Conservation (phyloP, 1,139 yeast species). For the Protomyces inundatus region DNA sequence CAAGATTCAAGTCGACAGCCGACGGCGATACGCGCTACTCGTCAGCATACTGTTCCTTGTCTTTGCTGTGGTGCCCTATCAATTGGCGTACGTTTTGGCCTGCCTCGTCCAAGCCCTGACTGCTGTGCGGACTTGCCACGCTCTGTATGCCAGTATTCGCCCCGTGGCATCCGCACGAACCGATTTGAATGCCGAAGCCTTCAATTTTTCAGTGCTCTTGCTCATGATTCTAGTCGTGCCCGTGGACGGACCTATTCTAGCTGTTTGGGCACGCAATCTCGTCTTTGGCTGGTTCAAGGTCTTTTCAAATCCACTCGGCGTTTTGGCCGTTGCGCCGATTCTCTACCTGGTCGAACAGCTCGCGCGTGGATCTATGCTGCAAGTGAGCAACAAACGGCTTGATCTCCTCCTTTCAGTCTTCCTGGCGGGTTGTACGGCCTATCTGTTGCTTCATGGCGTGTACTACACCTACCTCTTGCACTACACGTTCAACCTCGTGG, state of each 20-base stretch:
- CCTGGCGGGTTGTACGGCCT: constrained; percentile 35
- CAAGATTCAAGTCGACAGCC: no score
- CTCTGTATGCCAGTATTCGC: constrained; percentile 9
- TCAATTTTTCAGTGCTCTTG: constrained; percentile 35
- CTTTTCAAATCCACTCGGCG: constrained; percentile 36
- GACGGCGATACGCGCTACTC: constrained; percentile 34
- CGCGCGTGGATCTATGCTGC: constrained; percentile 36
- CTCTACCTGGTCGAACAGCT: constrained; percentile 36
- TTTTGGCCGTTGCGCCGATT: constrained; percentile 38
- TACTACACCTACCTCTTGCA: constrained; percentile 39
- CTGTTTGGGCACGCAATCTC: constrained; percentile 40
- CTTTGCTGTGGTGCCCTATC: constrained; percentile 67
- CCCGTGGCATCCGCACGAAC: not conserved
- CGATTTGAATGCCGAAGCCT: constrained; percentile 32
- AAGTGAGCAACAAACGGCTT: constrained; percentile 30
- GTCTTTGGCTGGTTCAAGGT: constrained; percentile 36
- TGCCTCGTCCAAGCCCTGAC: constrained; percentile 44
- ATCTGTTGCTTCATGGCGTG: constrained; percentile 38
- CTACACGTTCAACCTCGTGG: constrained; percentile 36
- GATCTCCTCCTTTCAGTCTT: constrained; percentile 33
- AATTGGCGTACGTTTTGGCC: constrained; percentile 62
- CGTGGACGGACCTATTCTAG: constrained; percentile 37
- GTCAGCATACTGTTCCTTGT: constrained; percentile 45
- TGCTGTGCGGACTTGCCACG: constrained; percentile 16
- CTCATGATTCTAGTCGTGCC: constrained; percentile 39